These are phyloP conservation scores for Cercospora janseana DNA, from an alignment of 2,329 filamentous ascomycete genomes.

Conservation along the genomic window DNA sequence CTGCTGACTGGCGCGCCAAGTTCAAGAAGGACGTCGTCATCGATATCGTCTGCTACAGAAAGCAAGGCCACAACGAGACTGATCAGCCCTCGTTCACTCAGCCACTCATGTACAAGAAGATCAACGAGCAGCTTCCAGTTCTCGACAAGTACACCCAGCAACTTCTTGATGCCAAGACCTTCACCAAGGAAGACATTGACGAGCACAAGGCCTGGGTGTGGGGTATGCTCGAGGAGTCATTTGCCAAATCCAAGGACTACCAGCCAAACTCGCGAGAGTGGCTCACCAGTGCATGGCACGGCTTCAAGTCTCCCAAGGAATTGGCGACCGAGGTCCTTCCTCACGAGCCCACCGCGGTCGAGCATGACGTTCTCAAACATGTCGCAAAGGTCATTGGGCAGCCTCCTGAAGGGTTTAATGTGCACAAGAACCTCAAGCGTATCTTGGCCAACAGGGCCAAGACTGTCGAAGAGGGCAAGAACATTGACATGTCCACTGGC, in stretches of 20 bases:
- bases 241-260: slow-evolving; percentile 95
- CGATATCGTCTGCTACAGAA: slow-evolving; percentile 97
- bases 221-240: slow-evolving; percentile 98
- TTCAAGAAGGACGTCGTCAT: slow-evolving; percentile 99
- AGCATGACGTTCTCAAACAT: slow-evolving; percentile 69
- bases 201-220: slow-evolving; percentile 99
- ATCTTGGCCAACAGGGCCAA: slow-evolving; percentile 88
- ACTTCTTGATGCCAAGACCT: slow-evolving; percentile 86
- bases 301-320: slow-evolving; percentile 98
- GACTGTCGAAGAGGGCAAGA: slow-evolving; percentile 84
- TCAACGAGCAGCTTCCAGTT: slow-evolving; percentile 76
- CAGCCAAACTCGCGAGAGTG: slow-evolving; percentile 95
- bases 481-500: slow-evolving; percentile 96
- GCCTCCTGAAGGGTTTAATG: slow-evolving; percentile 78
- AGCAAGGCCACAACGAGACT: slow-evolving; percentile 98
- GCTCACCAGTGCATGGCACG: slow-evolving; percentile 98
- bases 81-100: slow-evolving; percentile 99
- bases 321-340: slow-evolving; percentile 90
- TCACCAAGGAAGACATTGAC: slow-evolving; percentile 95
- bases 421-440: slow-evolving; percentile 96
- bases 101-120: slow-evolving; percentile 98
- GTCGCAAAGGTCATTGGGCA: slow-evolving; percentile 78
- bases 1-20: slow-evolving; percentile 95
- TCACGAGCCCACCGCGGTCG: slow-evolving; percentile 82
- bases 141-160: slow-evolving; percentile 90